Evolutionary conservation across 164 flowering plant species (phyloP), one percentile per base, ranked within the genome.

Genomic region (Tetracentron sinense): DNA sequence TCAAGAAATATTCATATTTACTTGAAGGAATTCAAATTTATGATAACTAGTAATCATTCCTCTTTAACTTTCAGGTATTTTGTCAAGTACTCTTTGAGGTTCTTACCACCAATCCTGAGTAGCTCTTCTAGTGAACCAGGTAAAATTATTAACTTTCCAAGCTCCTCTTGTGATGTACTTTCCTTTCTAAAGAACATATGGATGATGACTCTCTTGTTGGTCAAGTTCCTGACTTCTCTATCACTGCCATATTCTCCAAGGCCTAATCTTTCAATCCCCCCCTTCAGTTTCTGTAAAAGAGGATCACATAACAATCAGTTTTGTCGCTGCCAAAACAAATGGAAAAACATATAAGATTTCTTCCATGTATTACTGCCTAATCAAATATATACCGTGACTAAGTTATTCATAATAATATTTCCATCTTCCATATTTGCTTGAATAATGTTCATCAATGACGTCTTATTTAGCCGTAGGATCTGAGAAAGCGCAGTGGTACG

Each of bases 81-180:
- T 10, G 26, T 69, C 14, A 71, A 60, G 49, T 59, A 27, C 5
- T 59, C 21, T 69, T 25, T 51, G 17, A 29, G 29, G 58, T 27
- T 71, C 90, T 81, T 81, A 88, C 95, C 88, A 50, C 88, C 96
- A 58, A 86, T 71, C 58, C 31, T 69, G 71, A 85, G 78, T 61
- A 95, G 83, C 71, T 88, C 94, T 68, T 85, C 89, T 51, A 85
- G 28, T 22, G 97, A 81, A 73, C 84, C 90, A 62, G 97, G 97
- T 65, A 90, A 79, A 58, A 76, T 19, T 56, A 95, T 83, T 44
- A 92, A 72, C 76, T 85, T 89, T 54, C 85, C 79, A 15, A 30
- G 72, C 58, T 66, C 78, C 66, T 75, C 57, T 44, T 66, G 59
- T 67, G 83, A 55, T 57, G 69, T 57, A 22, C 77, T 57, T 29